Evolutionary conservation across 2,329 filamentous ascomycete genomes (phyloP).

Genomic region (Nothophoma quercina): DNA sequence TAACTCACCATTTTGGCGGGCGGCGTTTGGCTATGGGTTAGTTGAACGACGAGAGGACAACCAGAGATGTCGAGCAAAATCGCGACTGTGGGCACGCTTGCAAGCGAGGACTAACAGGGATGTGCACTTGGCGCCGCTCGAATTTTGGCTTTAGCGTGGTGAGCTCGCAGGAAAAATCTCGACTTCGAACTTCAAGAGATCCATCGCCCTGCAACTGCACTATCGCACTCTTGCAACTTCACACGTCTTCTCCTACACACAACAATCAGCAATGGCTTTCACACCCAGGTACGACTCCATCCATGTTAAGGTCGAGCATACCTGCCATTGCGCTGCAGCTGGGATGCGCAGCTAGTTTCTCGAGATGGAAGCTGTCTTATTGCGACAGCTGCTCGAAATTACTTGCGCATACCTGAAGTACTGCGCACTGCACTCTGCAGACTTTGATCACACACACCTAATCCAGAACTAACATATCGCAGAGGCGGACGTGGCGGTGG

Average conservation of each 20-base stretch:
- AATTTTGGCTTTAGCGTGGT: conserved; percentile 10
- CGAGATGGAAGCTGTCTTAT: conserved; percentile 1
- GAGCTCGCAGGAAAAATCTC: conserved; percentile 25
- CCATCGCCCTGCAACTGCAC: conserved; percentile 5
- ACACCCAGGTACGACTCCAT: conserved; percentile 38
- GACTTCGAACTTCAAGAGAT: conserved; percentile 12
- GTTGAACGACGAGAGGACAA: conserved; percentile 36
- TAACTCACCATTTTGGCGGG: conserved; percentile 54
- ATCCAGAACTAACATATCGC: conserved; percentile 15
- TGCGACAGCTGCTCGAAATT: conserved; percentile 5
- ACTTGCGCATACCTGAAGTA: conserved; percentile 5
- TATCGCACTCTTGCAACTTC: conserved; percentile 2
- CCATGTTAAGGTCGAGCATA: conserved; percentile 21
- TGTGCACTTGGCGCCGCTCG: conserved; percentile 7
- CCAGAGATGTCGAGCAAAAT: conserved; percentile 35
- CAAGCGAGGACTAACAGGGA: not conserved
- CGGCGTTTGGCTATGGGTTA: conserved; percentile 42
- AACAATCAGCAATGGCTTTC: conserved; percentile 36
- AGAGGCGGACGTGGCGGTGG: conserved; percentile 49
- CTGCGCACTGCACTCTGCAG: conserved; percentile 15
- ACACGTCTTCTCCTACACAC: not conserved
- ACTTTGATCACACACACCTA: conserved; percentile 4
- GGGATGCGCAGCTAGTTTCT: conserved; percentile 14
- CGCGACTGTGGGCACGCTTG: conserved; percentile 32
- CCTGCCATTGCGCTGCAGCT: conserved; percentile 23